Conservation (phyloP, 192 early-diverging fungal species). For the Mortierella alpina region DNA sequence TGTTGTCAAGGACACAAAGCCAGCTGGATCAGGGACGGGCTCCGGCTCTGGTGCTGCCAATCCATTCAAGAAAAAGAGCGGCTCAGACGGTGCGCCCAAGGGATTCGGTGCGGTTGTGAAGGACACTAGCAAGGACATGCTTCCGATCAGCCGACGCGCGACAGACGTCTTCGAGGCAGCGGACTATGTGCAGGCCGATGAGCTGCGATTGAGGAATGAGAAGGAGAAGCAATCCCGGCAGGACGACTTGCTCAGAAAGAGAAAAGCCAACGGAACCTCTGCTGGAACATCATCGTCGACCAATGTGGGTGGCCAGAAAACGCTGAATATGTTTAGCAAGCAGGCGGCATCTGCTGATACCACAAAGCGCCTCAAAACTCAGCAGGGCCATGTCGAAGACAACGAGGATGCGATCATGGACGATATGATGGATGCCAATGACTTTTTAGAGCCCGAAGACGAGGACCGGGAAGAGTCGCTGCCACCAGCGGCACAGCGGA, state of each 20-base stretch:
- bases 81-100: neutral
- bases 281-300: neutral
- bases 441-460: constrained; percentile 37
- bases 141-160: constrained; percentile 34
- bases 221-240: constrained; percentile 19
- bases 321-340: constrained; percentile 31
- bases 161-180: constrained; percentile 48
- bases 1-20: constrained; percentile 27
- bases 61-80: constrained; percentile 39
- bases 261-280: constrained; percentile 31
- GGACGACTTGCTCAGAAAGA: constrained; percentile 29
- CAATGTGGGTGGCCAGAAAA: constrained; percentile 21
- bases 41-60: neutral
- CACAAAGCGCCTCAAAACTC: constrained; percentile 39
- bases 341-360: neutral
- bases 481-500: constrained; percentile 8
- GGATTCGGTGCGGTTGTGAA: constrained; percentile 37
- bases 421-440: constrained; percentile 40
- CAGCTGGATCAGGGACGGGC: neutral
- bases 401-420: constrained; percentile 7
- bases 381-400: constrained; percentile 2
- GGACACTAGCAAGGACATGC: constrained; percentile 11
- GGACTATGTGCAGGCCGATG: constrained; percentile 34
- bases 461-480: constrained; percentile 10
- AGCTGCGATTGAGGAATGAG: constrained; percentile 24